A percentile compares a stretch with the other conserved stretches of the same genome.
phyloP scores from a whole-genome alignment of 2,329 filamentous ascomycete genomes.

The Penicillium hesseltinei region DNA sequence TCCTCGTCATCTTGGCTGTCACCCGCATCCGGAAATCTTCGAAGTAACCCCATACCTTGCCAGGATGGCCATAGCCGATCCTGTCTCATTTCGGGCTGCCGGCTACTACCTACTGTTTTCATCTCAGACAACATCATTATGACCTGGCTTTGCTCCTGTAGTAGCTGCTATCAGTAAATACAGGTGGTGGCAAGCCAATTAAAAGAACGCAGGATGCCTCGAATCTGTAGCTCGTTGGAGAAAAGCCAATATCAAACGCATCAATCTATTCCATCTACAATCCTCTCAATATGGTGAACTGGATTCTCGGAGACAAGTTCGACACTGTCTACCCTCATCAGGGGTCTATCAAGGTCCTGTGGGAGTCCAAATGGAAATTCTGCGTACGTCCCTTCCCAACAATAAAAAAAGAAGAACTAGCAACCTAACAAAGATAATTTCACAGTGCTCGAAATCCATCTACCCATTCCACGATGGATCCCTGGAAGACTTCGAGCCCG shows the following conservation, averaged over 20 bases:
- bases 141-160: neutral
- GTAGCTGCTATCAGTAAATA: neutral
- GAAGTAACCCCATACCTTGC: neutral
- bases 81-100: neutral
- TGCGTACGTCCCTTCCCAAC: slow-evolving; percentile 48
- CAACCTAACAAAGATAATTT: slow-evolving; percentile 17
- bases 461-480: slow-evolving; percentile 74
- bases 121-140: neutral
- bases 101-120: slow-evolving; percentile 1
- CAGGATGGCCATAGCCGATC: neutral
- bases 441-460: slow-evolving; percentile 57
- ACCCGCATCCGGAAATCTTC: slow-evolving; percentile 4
- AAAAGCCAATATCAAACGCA: neutral
- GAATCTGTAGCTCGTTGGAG: neutral
- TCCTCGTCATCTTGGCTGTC: neutral
- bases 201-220: neutral
- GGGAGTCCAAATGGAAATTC: slow-evolving; percentile 74
- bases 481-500: slow-evolving; percentile 66
- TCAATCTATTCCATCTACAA: neutral
- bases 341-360: slow-evolving; percentile 60
- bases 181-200: neutral
- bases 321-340: slow-evolving; percentile 56
- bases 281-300: slow-evolving; percentile 22
- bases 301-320: slow-evolving; percentile 49
- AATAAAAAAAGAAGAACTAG: neutral